Evolutionary conservation across 2,329 filamentous ascomycete genomes (phyloP), one percentile per base, ranked within the genome.

Genomic region (Aspergillus carbonarius): DNA sequence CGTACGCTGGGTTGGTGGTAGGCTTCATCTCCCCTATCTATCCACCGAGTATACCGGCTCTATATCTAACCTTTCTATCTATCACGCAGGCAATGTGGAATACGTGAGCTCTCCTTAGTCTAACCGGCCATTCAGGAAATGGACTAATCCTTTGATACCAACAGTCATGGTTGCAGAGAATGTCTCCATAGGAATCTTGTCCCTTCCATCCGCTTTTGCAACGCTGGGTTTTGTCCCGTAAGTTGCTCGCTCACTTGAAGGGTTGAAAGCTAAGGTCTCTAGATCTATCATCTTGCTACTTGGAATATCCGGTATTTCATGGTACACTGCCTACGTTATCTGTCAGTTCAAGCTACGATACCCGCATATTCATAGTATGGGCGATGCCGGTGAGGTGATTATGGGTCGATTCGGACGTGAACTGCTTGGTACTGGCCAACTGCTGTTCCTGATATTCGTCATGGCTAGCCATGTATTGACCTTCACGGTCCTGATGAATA

Each of bases 381-480:
- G 86, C 39, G 88, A 91, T 66, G 88, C 85, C 13, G 88, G 87
- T 0, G 76, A 81, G 44, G 75, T 90, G 55, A 78, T 91, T 56
- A 78, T 82, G 64, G 88, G 89, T n/a, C 76, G 74, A 10, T 75
- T 85, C 27, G 87, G 85, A 3, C 83, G 85, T 60, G 85, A 88
- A 68, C 60, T 91, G 44, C 78, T 88, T 35, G 85, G 85, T 32
- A 74, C 79, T 59, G 86, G 83, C 64, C 87, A 88, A 64, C 74
- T 83, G 1, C 72, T 90, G 15, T 84, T 90, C 68, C 76, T 90
- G 37, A 77, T 88, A 58, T 89, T 91, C 75, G 82, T 89, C 59
- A 85, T 88, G 72, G 87, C 83, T 25, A 88, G 87, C n/a, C 89
- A 91, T 73, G 81, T 88, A 55, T 76, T 90, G 59, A 89, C 86